phyloP scores from a whole-genome alignment of 805 yeast species.

The Millerozyma acaciae region DNA sequence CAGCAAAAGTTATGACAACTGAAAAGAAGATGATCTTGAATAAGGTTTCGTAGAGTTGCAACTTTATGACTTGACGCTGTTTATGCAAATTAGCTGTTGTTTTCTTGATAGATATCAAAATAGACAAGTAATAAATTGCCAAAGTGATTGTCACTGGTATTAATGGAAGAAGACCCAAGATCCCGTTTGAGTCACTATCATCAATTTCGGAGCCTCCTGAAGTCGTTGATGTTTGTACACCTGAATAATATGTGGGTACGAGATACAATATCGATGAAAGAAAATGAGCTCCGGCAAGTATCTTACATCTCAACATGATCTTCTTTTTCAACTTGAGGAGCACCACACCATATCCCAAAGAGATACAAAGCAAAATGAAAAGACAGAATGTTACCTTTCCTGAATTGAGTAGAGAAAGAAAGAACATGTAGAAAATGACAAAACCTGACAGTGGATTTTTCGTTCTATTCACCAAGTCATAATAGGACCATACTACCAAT shows the following conservation, averaged over 20 bases:
- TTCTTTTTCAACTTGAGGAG: constrained; percentile 75
- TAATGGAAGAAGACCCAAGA: constrained; percentile 53
- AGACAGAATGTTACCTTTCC: constrained; percentile 83
- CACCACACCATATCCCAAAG: constrained; percentile 94
- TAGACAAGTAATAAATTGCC: constrained; percentile 68
- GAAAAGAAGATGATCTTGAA: constrained; percentile 73
- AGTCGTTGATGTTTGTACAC: constrained; percentile 18
- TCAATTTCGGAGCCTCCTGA: constrained; percentile 22
- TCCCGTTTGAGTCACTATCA: constrained; percentile 44
- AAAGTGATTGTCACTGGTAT: constrained; percentile 72
- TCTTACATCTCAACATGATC: constrained; percentile 57
- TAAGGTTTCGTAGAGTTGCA: constrained; percentile 77
- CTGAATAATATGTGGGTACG: constrained; percentile 29
- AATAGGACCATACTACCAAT: constrained; percentile 86
- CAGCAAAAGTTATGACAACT: constrained; percentile 63
- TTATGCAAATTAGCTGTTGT: constrained; percentile 72
- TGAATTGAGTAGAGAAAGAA: constrained; percentile 76
- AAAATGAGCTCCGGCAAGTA: constrained; percentile 39
- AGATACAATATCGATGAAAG: constrained; percentile 32
- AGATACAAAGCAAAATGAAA: constrained; percentile 77
- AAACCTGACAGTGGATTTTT: constrained; percentile 51
- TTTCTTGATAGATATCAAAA: constrained; percentile 64
- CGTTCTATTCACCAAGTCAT: constrained; percentile 69
- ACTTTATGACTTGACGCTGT: constrained; percentile 89
- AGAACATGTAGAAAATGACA: constrained; percentile 63